Evolutionary conservation across 441 rosid species (phyloP).

Genomic region (Aquilaria agallochum): DNA sequence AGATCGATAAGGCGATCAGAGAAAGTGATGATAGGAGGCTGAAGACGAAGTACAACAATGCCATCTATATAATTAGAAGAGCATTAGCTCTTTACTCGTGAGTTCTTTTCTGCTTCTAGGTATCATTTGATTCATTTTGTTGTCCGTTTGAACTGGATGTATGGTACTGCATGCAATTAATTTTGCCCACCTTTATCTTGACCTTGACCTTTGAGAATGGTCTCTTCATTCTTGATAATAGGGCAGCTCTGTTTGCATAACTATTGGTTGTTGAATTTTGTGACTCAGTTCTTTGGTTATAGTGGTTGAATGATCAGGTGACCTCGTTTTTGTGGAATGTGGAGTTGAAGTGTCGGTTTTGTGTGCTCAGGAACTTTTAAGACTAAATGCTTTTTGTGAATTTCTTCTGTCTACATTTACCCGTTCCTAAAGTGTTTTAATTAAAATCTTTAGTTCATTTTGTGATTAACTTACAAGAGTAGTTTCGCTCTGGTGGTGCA

Average conservation of each 20-base stretch:
- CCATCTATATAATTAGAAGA: constrained; percentile 83
- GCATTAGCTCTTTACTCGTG: constrained; percentile 95
- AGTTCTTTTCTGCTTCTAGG: constrained; percentile 31
- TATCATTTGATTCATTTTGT: constrained; percentile 15
- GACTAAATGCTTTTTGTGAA: not conserved
- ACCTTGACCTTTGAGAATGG: too few species aligned
- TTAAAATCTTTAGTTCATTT: too few species aligned
- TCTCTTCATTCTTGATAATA: too few species aligned
- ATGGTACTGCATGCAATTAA: constrained; percentile 10
- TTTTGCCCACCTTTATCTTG: constrained; percentile 1
- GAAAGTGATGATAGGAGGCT: constrained; percentile 88
- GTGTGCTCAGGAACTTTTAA: not conserved
- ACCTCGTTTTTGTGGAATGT: too few species aligned
- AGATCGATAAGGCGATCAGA: constrained; percentile 82
- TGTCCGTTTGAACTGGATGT: constrained; percentile 12
- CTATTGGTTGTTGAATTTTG: too few species aligned
- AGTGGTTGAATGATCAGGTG: too few species aligned
- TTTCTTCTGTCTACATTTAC: too few species aligned
- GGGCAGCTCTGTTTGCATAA: too few species aligned
- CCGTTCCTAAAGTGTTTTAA: too few species aligned
- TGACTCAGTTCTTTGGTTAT: too few species aligned
- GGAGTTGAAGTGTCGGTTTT: not conserved
- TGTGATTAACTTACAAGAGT: too few species aligned
- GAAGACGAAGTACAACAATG: constrained; percentile 88
- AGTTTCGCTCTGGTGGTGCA: too few species aligned